Evolutionary conservation across 345 rosid species (phyloP).

Genomic region (Ailanthus altissimus): DNA sequence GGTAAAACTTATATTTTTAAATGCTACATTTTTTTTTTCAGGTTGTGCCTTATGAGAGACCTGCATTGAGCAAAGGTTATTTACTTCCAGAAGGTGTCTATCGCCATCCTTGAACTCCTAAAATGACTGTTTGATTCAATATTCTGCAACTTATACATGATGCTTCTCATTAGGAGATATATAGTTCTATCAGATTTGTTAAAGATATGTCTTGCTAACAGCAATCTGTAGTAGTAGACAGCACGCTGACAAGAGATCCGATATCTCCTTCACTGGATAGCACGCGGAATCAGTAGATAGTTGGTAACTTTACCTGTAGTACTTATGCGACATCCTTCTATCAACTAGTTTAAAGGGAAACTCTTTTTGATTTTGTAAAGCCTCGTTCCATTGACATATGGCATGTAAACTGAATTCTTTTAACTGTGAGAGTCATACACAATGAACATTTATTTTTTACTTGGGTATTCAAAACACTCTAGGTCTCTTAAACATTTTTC

Average conservation of each 20-base stretch:
- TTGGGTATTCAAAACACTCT: neutral
- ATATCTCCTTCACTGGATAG: neutral
- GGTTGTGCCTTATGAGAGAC: conserved; percentile 93
- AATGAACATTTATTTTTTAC: neutral
- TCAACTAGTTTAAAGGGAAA: no score
- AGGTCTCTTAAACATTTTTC: neutral
- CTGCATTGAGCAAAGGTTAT: conserved; percentile 90
- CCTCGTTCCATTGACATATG: no score
- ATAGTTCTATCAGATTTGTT: neutral
- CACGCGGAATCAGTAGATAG: neutral
- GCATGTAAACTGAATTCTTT: neutral
- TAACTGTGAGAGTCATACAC: neutral
- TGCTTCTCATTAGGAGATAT: conserved; percentile 1
- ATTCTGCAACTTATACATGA: neutral
- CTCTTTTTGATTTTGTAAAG: no score
- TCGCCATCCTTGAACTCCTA: conserved; percentile 5
- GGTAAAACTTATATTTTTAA: neutral
- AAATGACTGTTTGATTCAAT: neutral
- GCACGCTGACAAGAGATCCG: no score
- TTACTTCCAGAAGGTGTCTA: conserved; percentile 73
- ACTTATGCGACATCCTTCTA: no score
- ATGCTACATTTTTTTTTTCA: conserved; percentile 32
- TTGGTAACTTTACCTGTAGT: neutral
- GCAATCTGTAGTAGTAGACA: no score
- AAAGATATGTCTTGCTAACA: neutral